Conservation (phyloP, 805 yeast species). For the Spathaspora passalidarum region DNA sequence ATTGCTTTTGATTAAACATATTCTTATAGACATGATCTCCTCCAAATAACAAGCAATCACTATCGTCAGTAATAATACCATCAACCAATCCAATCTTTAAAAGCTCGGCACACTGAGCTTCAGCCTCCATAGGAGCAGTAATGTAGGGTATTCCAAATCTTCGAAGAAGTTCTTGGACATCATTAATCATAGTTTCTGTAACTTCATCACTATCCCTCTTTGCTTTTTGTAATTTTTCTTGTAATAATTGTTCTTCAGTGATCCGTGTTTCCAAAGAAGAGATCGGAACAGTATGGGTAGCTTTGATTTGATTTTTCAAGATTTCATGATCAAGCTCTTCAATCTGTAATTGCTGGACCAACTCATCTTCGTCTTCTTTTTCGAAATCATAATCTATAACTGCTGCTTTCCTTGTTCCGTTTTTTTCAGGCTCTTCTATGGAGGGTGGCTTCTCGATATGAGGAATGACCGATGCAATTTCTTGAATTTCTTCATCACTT, state of each 20-base stretch:
- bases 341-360: slow-evolving; percentile 56
- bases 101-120: slow-evolving; percentile 93
- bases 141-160: slow-evolving; percentile 92
- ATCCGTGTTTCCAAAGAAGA: slow-evolving; percentile 31
- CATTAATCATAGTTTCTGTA: slow-evolving; percentile 77
- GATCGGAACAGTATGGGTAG: slow-evolving; percentile 16
- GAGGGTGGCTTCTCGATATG: background rate
- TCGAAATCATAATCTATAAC: slow-evolving; percentile 62
- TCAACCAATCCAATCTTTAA: slow-evolving; percentile 72
- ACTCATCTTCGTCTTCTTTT: slow-evolving; percentile 72
- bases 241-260: slow-evolving; percentile 47
- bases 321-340: slow-evolving; percentile 74
- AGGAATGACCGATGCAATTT: slow-evolving; percentile 4
- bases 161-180: slow-evolving; percentile 83
- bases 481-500: slow-evolving; percentile 13
- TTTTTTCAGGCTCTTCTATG: slow-evolving; percentile 1
- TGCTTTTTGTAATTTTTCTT: slow-evolving; percentile 60
- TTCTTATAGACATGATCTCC: slow-evolving; percentile 82
- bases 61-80: slow-evolving; percentile 95
- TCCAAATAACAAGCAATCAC: slow-evolving; percentile 94
- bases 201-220: slow-evolving; percentile 91
- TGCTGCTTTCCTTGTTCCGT: slow-evolving; percentile 13
- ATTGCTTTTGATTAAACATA: slow-evolving; percentile 90
- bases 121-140: slow-evolving; percentile 98
- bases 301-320: slow-evolving; percentile 43